Evolutionary conservation across 352 stramenopile species (phyloP).

Genomic region (Phytophthora citrophthora): DNA sequence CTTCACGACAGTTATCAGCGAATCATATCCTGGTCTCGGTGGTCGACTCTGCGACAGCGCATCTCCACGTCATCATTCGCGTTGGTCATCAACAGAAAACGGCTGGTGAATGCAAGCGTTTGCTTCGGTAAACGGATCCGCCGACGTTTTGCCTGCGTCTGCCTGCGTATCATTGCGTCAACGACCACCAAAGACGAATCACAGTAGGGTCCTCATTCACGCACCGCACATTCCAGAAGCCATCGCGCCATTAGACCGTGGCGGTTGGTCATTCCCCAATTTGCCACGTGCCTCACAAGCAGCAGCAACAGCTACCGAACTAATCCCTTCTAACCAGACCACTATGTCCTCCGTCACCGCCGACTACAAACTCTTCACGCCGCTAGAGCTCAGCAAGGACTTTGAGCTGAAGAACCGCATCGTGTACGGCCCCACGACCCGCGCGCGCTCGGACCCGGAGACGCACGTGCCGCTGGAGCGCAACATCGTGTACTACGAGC

Average conservation of each 20-base stretch:
- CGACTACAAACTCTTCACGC: slow-evolving; percentile 24
- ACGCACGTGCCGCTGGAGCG: slow-evolving; percentile 11
- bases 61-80: background rate
- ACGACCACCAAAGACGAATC: background rate
- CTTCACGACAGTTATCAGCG: background rate
- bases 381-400: slow-evolving; percentile 14
- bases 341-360: slow-evolving; percentile 7
- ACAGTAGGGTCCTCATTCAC: background rate
- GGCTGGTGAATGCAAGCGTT: slow-evolving; percentile 7
- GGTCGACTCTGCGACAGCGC: slow-evolving; percentile 5
- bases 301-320: background rate
- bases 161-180: slow-evolving; percentile 7
- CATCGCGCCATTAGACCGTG: background rate
- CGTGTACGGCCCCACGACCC: slow-evolving; percentile 22
- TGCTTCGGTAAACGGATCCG: slow-evolving; percentile 5
- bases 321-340: background rate
- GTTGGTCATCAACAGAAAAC: background rate
- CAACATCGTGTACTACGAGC: slow-evolving; percentile 24
- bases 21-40: background rate
- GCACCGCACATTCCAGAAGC: background rate
- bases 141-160: background rate
- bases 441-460: slow-evolving; percentile 8
- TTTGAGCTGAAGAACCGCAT: slow-evolving; percentile 22
- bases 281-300: slow-evolving; percentile 8
- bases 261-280: slow-evolving; percentile 4